Conservation (phyloP, 441 rosid species). For the Gossypium gossypioides region DNA sequence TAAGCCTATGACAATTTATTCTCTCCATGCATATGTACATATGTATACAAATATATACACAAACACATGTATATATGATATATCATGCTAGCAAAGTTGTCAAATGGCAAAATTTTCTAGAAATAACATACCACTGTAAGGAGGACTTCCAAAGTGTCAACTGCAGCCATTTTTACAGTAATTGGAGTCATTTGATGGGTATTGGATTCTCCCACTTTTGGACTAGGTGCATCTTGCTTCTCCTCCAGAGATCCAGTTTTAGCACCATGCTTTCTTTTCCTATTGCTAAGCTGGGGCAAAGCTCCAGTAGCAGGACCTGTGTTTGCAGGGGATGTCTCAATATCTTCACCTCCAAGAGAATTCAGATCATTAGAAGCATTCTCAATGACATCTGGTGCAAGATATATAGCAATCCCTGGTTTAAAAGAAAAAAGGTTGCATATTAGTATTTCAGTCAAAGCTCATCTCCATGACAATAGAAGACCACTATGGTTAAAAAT, state of each 20-base stretch:
- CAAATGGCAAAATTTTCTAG: neutral
- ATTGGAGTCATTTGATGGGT: conserved; percentile 22
- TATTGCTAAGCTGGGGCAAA: conserved; percentile 27
- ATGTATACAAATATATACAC: neutral
- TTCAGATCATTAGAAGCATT: conserved; percentile 50
- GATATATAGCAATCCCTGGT: conserved; percentile 63
- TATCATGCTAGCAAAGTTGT: neutral
- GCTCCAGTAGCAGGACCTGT: conserved; percentile 23
- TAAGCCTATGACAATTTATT: neutral
- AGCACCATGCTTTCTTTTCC: conserved; percentile 57
- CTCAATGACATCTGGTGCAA: conserved; percentile 50
- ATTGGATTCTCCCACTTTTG: conserved; percentile 32
- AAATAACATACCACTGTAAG: conserved; percentile 54
- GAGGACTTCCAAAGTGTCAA: conserved; percentile 67
- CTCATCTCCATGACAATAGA: neutral
- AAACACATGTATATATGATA: neutral
- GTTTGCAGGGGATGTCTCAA: conserved; percentile 20
- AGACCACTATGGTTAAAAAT: neutral
- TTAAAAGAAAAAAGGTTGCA: conserved; percentile 10
- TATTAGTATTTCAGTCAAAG: conserved; percentile 7
- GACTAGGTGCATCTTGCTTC: conserved; percentile 27
- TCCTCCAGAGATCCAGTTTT: conserved; percentile 28
- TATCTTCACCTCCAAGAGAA: conserved; percentile 21
- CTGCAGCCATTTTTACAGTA: conserved; percentile 64
- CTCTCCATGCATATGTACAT: neutral